Percentiles rank a stretch among this genome's conserved stretches.
Conservation (phyloP, 495 filamentous ascomycete species). For the Neurospora hispaniola region DNA sequence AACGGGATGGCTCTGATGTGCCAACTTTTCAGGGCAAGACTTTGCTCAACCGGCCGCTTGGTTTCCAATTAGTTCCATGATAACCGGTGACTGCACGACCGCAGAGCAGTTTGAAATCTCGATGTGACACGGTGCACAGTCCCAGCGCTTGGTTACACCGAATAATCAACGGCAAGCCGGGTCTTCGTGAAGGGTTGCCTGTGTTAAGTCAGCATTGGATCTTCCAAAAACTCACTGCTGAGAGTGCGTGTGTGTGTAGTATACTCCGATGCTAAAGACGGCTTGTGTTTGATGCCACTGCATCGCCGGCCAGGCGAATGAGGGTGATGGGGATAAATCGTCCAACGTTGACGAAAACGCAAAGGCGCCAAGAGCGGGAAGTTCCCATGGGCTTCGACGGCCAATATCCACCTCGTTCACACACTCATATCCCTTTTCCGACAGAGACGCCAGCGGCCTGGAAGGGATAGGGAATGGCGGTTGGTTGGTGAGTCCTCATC, state of each 20-base stretch:
- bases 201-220: background rate
- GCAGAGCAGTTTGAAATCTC: background rate
- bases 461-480: background rate
- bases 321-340: background rate
- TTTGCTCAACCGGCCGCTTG: background rate
- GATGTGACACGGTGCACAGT: background rate
- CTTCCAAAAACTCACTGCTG: background rate
- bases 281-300: background rate
- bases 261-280: background rate
- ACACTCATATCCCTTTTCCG: background rate
- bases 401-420: background rate
- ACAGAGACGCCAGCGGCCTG: background rate
- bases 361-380: background rate
- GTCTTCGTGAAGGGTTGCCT: background rate
- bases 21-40: background rate
- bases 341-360: background rate
- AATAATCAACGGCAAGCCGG: background rate
- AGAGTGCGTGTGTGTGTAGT: too few species aligned
- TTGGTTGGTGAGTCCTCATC: background rate
- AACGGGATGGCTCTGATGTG: background rate
- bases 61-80: background rate
- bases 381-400: background rate
- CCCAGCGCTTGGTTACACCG: background rate
- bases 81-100: background rate
- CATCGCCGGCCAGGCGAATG: background rate